Evolutionary conservation across 352 stramenopile genomes (phyloP), one percentile per base, ranked within the genome.

Genomic region (Phytophthora macrochlamydospora): DNA sequence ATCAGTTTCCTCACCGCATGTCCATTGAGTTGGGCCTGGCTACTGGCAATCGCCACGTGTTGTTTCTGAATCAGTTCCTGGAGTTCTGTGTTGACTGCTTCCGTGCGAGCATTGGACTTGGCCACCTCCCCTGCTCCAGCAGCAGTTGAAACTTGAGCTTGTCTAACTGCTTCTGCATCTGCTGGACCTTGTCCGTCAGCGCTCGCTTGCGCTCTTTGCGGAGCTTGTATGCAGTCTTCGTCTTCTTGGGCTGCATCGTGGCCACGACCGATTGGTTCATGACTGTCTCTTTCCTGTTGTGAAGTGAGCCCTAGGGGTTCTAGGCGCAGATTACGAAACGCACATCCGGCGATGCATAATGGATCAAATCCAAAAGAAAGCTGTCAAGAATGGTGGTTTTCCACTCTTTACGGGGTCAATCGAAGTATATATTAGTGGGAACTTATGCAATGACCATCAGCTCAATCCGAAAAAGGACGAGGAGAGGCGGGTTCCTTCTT

Each of bases 181-280:
- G 18, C 42, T 67, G 32, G 18, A 68, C 62, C 32, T 81, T 44
- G 33, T 52, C 45, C 30, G 65, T 11, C 8, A 84, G 38, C 7
- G 14, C 18, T 42, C 66, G 58, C 28, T 69, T 79, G 43, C 76
- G 57, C 43, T 84, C 58, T 62, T 75, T 78, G 53, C 70, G 70
- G 9, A 52, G 30, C 28, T 61, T 62, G 51, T 78, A 73, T 33
- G 58, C 53, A 2, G 70, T 66, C 35, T 44, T 62, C 40, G 31
- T 50, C 31, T 56, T 56, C 67, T 56, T n/a, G 4, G 32, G 13
- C 43, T 65, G 29, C 42, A 56, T 45, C 14, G 35, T 7, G 43
- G 14, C 18, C 18, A 24, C 18, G 18, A 24, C 18, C 18, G 18
- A 24, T 24, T 24, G 18, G 18, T 24, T 24, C 18, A 24, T 24